Evolutionary conservation across 495 filamentous ascomycete genomes (phyloP).

Genomic region (Xylaria curta): DNA sequence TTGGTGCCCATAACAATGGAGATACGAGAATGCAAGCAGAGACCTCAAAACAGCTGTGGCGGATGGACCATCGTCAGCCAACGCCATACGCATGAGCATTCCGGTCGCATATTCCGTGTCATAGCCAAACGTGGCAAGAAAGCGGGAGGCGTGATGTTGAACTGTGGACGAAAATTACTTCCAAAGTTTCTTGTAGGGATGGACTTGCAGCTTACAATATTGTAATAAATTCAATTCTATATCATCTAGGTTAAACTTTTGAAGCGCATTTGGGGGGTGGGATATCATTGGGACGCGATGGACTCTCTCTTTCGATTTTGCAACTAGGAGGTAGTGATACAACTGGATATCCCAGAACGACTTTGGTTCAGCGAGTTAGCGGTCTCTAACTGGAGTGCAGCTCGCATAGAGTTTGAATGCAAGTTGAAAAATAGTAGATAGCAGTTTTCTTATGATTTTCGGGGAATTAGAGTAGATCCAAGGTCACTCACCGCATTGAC

Average conservation of each 20-base stretch:
- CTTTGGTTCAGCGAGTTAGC: neutral
- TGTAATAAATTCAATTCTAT: constrained; percentile 1
- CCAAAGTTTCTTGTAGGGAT: neutral
- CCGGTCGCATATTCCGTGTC: constrained; percentile 31
- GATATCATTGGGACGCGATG: neutral
- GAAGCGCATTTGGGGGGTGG: neutral
- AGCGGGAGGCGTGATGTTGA: constrained; percentile 21
- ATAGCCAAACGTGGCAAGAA: constrained; percentile 39
- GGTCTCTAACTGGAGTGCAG: neutral
- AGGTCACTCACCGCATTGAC: constrained; percentile 1
- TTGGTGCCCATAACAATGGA: constrained; percentile 37
- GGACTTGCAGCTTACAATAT: constrained; percentile 12
- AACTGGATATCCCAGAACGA: constrained; percentile 2
- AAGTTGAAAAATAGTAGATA: neutral
- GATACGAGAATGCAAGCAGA: constrained; percentile 43
- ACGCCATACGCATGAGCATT: constrained; percentile 36
- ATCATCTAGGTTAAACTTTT: neutral
- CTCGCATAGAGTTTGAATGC: neutral
- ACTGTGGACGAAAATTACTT: neutral
- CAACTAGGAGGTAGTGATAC: neutral
- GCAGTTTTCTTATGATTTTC: neutral
- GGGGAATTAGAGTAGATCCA: neutral
- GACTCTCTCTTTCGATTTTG: neutral
- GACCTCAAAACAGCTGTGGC: constrained; percentile 34
- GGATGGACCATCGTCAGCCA: constrained; percentile 30